A percentile compares a stretch with the other conserved stretches of the same genome.
These are phyloP conservation scores for Lactarius evosmus DNA, from an alignment of 768 basidiomycete genomes.

Conservation along the genomic window DNA sequence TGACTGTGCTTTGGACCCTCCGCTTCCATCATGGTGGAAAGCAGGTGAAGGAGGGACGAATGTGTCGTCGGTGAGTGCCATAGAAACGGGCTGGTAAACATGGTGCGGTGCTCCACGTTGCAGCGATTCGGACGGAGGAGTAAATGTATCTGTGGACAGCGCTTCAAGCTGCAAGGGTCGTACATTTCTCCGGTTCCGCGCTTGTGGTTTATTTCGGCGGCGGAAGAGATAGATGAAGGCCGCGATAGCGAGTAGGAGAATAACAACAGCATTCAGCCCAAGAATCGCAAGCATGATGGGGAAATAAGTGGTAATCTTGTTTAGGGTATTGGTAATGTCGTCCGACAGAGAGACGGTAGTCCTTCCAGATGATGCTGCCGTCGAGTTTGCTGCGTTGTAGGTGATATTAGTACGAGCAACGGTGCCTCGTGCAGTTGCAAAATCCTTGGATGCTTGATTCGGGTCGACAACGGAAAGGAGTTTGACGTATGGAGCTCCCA, in stretches of 20 bases:
- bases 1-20: conserved; percentile 17
- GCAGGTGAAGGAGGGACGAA: conserved; percentile 38
- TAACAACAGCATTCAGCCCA: conserved; percentile 71
- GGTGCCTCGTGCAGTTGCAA: conserved; percentile 65
- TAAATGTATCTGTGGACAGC: conserved; percentile 26
- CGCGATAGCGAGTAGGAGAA: conserved; percentile 53
- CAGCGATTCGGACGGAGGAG: conserved; percentile 21
- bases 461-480: conserved; percentile 68
- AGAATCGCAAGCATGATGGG: conserved; percentile 75
- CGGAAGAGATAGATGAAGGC: conserved; percentile 55
- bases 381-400: conserved; percentile 47
- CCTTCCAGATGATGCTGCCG: conserved; percentile 40
- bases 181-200: conserved; percentile 37
- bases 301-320: conserved; percentile 59
- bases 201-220: conserved; percentile 37
- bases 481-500: conserved; percentile 78
- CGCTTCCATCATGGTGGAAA: conserved; percentile 27
- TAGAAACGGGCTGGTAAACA: conserved; percentile 72
- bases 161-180: conserved; percentile 59
- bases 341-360: conserved; percentile 53
- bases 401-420: conserved; percentile 63
- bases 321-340: conserved; percentile 55
- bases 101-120: conserved; percentile 36
- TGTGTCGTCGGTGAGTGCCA: conserved; percentile 41
- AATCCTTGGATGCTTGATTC: conserved; percentile 64